Conservation (phyloP, 2,329 filamentous ascomycete genomes). For the Trichoderma sp. region DNA sequence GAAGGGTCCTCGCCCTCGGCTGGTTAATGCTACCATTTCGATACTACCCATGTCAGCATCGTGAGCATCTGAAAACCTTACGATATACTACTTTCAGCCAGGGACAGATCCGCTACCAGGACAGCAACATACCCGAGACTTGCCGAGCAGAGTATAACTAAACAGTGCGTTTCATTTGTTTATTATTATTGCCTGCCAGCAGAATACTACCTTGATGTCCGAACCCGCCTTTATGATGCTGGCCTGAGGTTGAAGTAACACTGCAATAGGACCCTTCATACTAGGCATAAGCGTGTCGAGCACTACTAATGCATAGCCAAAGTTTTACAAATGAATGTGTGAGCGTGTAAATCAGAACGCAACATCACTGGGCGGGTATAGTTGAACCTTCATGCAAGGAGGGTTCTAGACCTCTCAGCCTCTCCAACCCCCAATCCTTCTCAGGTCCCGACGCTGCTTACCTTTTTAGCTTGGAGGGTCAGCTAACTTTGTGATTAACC, state of each 20-base stretch:
- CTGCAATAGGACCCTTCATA: neutral
- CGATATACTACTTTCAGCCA: neutral
- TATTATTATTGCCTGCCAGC: neutral
- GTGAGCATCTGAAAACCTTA: neutral
- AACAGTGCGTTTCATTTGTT: neutral
- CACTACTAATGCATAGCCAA: neutral
- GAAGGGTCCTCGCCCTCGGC: neutral
- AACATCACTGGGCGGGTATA: neutral
- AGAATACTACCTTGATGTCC: neutral
- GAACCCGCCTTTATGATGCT: neutral
- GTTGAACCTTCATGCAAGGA: neutral
- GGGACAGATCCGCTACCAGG: neutral
- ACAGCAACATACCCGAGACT: neutral
- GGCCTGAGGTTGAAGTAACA: neutral
- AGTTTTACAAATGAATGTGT: neutral
- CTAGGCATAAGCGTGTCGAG: neutral
- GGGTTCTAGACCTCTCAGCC: conserved; percentile 8
- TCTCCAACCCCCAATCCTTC: neutral
- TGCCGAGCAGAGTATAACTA: too few relatives aligned
- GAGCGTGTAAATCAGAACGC: neutral
- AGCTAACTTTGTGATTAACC: neutral
- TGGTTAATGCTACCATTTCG: neutral
- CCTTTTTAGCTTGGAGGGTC: neutral
- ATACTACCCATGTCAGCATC: neutral
- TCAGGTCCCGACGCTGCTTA: neutral